Percentiles rank a stretch among this genome's conserved stretches.
Conservation (phyloP, 805 yeast genomes). For the Candida schatavii region DNA sequence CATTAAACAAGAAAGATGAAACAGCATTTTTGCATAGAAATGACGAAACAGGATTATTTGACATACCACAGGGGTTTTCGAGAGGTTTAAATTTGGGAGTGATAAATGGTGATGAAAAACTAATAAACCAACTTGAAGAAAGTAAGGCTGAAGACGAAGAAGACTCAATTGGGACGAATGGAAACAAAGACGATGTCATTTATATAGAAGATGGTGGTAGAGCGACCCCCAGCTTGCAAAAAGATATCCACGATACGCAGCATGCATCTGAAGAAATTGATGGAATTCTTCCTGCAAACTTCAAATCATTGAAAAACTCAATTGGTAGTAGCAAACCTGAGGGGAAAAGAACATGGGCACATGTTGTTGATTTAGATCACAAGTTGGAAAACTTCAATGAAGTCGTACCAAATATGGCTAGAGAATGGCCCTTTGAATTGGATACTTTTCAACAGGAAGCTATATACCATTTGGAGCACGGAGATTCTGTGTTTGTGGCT, state of each 20-base stretch:
- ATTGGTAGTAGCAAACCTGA: constrained; percentile 23
- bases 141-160: constrained; percentile 8
- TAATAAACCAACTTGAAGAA: constrained; percentile 13
- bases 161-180: no score
- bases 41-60: constrained; percentile 65
- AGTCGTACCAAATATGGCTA: constrained; percentile 88
- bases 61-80: constrained; percentile 75
- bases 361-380: constrained; percentile 84
- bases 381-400: constrained; percentile 81
- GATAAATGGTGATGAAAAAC: constrained; percentile 8
- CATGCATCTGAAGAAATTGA: constrained; percentile 38
- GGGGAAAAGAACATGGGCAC: constrained; percentile 81
- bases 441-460: constrained; percentile 98
- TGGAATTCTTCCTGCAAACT: constrained; percentile 39
- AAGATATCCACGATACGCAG: neutral
- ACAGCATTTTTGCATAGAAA: constrained; percentile 58
- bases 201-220: constrained; percentile 5
- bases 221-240: neutral
- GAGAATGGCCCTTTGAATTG: constrained; percentile 91
- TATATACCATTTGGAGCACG: constrained; percentile 91
- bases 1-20: constrained; percentile 24
- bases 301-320: constrained; percentile 18
- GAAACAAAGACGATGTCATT: constrained; percentile 10
- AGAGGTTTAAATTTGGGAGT: constrained; percentile 55
- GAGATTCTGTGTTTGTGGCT: constrained; percentile 97